Evolutionary conservation across 345 rosid genomes (phyloP), one percentile per base, ranked within the genome.

Genomic region (Pistacia atlantica): DNA sequence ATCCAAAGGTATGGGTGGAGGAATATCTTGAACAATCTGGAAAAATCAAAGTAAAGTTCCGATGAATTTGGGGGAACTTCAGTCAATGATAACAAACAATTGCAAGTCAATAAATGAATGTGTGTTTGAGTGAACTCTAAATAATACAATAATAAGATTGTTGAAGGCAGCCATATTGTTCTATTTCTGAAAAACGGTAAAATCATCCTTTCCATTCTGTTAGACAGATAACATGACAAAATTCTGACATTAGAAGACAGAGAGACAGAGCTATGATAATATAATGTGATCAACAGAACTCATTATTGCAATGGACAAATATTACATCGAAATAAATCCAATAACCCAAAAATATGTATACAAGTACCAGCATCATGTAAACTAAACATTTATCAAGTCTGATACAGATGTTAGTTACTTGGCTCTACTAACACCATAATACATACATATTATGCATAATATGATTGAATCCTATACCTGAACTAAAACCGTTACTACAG

Each of bases 1-100:
- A 84, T 87, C 95, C 52, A 78, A 68, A 75, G 97, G 83, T 80
- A 93, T 72, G 25, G 92, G 93, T n/a, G 96, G 80, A 61, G 91
- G 90, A 69, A 96, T 87, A 81, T 95, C 94, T 87, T 95, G 80
- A 78, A 93, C 98, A 68, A 93, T 82, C 98, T 95, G 83, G 65
- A 78, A 52, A 71, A 60, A 74, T 38, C 58, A 33, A 74, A 74
- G 54, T 51, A 75, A 57, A 75, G 66, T 60, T 78, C 66, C 69
- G n/a, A 65, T 58, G 65, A 72, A 68, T 75, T 75, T 14, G 51
- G 56, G 70, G 20, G 28, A 78, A 65, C 55, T 46, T 63, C 45
- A 62, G 62, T 11, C 56, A 59, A 37, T n/a, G 70, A 42, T 54
- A 31, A 37, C 12, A 63, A 52, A 10, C 28, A 54, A 49, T 51